These are phyloP conservation scores for Senna tora DNA, from an alignment of 306 rosid species.

Conservation along the genomic window DNA sequence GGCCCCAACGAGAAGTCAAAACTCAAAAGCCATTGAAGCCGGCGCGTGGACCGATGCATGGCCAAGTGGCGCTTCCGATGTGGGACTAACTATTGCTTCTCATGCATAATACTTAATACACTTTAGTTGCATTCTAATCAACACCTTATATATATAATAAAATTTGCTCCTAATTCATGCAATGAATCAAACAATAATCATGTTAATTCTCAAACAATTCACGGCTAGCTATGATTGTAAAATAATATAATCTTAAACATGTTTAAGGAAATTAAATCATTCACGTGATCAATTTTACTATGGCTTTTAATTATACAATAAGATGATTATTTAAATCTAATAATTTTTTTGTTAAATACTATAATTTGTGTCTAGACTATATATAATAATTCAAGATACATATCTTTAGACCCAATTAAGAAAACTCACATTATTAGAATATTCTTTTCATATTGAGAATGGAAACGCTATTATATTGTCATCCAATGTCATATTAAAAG, in stretches of 20 bases:
- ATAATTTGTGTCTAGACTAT: not conserved
- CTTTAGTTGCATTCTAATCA: conserved; percentile 34
- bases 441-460: conserved; percentile 3
- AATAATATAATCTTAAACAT: not conserved
- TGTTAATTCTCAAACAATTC: not conserved
- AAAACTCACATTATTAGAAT: not conserved
- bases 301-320: too few species aligned
- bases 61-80: conserved; percentile 39
- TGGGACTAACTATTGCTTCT: not conserved
- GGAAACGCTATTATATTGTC: conserved; percentile 4
- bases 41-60: conserved; percentile 41
- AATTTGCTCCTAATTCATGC: not conserved
- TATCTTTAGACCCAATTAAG: not conserved
- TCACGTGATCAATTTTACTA: too few species aligned
- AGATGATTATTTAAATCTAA: too few species aligned
- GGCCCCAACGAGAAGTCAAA: conserved; percentile 2
- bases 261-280: not conserved
- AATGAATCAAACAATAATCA: not conserved
- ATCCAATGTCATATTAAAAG: not conserved
- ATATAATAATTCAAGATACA: too few species aligned
- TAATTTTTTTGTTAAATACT: not conserved
- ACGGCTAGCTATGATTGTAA: too few species aligned
- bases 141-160: not conserved
- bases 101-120: not conserved
- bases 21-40: conserved; percentile 62